Evolutionary conservation across 345 rosid species (phyloP), one percentile per base, ranked within the genome.

Genomic region (Syzygium grande): DNA sequence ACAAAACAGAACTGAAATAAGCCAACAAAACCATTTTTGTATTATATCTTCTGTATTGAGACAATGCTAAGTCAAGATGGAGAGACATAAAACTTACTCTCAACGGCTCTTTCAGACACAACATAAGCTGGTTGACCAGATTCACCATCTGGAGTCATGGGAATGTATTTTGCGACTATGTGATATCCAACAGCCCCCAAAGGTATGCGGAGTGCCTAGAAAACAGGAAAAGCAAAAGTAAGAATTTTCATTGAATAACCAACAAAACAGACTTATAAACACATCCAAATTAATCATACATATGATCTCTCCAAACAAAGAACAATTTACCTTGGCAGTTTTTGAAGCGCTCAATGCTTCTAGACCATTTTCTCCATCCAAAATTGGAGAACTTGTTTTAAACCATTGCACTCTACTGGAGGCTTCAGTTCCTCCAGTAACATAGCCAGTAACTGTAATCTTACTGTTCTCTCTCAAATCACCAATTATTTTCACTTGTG

Each of bases 361-460:
- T 91, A 97, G 98, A 89, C 90, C 91, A 90, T 92, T 91, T 89
- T 91, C 95, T 86, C 91, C 94, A 90, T 92, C 92, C 61, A 95
- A 87, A 63, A 51, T 85, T 52, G 95, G 91, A 87, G 93, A 95
- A 86, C 86, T 93, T 54, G 95, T 90, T 93, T 95, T 96, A 90
- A 95, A 95, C 99, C 99, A 97, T 85, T 97, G 99, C 88, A 97
- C 99, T 93, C 94, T 95, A 92, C 99, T 97, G 52, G 97, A 95
- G 93, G 94, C 94, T 92, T 97, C 99, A 87, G 96, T 92, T 90
- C 99, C 99, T 86, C 99, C 98, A 41, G 96, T 93, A 89, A 96
- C 98, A 90, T 58, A 87, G 84, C 99, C 99, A 46, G 93, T 93
- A 87, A 95, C 97, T 63, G 98, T 95, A 89, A 96, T 89, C 93